A percentile compares a stretch with the other conserved stretches of the same genome.
These are phyloP conservation scores for Aphanoascus verrucosus DNA, from an alignment of 2,329 filamentous ascomycete species.

Conservation along the genomic window DNA sequence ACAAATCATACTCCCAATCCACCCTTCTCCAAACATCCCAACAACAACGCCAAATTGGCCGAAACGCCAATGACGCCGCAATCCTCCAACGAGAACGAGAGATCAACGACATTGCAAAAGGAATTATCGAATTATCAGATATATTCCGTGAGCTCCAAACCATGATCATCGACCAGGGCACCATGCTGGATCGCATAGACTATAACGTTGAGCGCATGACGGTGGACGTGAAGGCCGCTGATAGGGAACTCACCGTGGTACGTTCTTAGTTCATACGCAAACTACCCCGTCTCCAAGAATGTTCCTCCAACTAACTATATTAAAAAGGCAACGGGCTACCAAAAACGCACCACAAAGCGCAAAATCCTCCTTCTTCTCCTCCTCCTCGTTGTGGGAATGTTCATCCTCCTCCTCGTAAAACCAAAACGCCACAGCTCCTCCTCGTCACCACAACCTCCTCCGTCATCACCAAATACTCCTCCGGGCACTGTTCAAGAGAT, in stretches of 20 bases:
- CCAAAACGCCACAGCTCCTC: slow-evolving; percentile 44
- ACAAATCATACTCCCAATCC: slow-evolving; percentile 82
- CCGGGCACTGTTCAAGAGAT: slow-evolving; percentile 2
- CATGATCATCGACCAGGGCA: slow-evolving; percentile 90
- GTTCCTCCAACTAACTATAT: slow-evolving; percentile 11
- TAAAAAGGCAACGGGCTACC: slow-evolving; percentile 65
- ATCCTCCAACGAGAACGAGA: slow-evolving; percentile 90
- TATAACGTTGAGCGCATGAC: slow-evolving; percentile 96
- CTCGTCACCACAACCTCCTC: slow-evolving; percentile 18
- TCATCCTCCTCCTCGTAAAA: slow-evolving; percentile 74
- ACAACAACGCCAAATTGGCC: slow-evolving; percentile 41
- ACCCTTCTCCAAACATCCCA: slow-evolving; percentile 70
- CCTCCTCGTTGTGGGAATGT: slow-evolving; percentile 71
- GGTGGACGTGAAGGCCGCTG: slow-evolving; percentile 83
- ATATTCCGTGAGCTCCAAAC: slow-evolving; percentile 92
- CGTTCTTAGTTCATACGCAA: slow-evolving; percentile 17
- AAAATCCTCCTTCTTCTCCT: slow-evolving; percentile 87
- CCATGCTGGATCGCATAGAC: slow-evolving; percentile 86
- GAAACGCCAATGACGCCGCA: slow-evolving; percentile 60
- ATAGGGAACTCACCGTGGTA: slow-evolving; percentile 78
- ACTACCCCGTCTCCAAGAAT: background rate
- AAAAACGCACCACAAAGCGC: slow-evolving; percentile 75
- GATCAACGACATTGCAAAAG: slow-evolving; percentile 95
- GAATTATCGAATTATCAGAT: slow-evolving; percentile 92
- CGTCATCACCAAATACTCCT: slow-evolving; percentile 21